Evolutionary conservation across 1,139 yeast species (phyloP), one percentile per base, ranked within the genome.

Genomic region (Wickerhamomyces sp.): DNA sequence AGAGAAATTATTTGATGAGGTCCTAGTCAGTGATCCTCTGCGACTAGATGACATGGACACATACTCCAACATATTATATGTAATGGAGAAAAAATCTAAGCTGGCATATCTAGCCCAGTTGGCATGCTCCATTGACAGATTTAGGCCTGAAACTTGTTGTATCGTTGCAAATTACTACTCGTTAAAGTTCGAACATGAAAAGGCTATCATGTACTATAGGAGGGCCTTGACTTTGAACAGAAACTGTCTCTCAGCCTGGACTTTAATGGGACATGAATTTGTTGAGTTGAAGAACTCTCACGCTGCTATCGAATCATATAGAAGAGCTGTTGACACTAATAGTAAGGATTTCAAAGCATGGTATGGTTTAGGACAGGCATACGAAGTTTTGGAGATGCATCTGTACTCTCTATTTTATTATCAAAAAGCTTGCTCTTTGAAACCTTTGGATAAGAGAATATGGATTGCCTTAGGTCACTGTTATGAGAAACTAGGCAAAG

Each of bases 291-390:
- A 92, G 55, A 94, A 94, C 62, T 84, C 96, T 1, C 96, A 94
- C 60, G 97, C 98, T 1, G 98, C 98, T 1, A 92, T 94, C 39
- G 97, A 92, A 64, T 82, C 95, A 41, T 94, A 94, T 58, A 68
- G 98, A 49, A 70, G 96, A 37, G 98, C 98, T 0, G 95, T 90
- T 1, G 72, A 89, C 58, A 83, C 90, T 7, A 88, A 88, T 54
- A 77, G 81, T 33, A 82, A 85, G 55, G 98, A 94, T 60, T 94
- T 86, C 60, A 71, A 97, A 39, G 98, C 98, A 0, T 94, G 98
- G 99, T 92, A 92, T 61, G 98, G 98, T 1, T 68, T 94, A 39
- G 99, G 98, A 0, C 98, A 92, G 61, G 97, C 98, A 1, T 94
- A 94, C 58, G 98, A 94, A 60, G 96, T 94, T 15, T 68, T 92